phyloP scores from a whole-genome alignment of 73 alveolate genomes.

The Tetrahymena borealis region DNA sequence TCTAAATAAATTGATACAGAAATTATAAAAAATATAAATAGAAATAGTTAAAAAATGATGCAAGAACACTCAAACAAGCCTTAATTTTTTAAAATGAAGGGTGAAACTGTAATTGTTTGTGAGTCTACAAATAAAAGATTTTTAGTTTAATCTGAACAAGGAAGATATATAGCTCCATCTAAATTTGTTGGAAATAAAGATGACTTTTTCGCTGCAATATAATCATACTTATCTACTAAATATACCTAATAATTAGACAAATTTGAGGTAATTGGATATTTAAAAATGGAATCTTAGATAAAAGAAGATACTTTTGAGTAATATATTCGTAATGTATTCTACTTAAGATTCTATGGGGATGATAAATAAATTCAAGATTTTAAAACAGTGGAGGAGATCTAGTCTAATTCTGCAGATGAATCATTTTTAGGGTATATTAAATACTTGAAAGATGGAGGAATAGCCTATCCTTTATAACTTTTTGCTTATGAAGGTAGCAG shows the following conservation, averaged over 20 bases:
- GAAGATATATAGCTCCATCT: background rate
- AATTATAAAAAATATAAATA: background rate
- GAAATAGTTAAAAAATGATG: background rate
- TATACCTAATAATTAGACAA: background rate
- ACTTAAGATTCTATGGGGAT: background rate
- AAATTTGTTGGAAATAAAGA: background rate
- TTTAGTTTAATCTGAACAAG: background rate
- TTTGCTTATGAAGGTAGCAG: background rate
- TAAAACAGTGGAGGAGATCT: background rate
- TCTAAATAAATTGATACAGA: background rate
- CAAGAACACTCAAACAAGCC: background rate
- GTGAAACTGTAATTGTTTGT: background rate
- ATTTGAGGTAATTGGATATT: background rate
- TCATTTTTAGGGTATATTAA: background rate
- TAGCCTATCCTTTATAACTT: background rate
- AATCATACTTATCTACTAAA: background rate
- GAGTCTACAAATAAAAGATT: background rate
- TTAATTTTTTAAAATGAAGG: background rate
- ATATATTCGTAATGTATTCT: background rate
- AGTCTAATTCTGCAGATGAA: background rate
- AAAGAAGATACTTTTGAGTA: background rate
- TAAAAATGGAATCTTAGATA: background rate
- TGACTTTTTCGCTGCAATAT: background rate
- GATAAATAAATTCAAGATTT: background rate
- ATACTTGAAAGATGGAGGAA: background rate